Conservation (phyloP, 2,329 filamentous ascomycete genomes). For the Calonectria honghensis region DNA sequence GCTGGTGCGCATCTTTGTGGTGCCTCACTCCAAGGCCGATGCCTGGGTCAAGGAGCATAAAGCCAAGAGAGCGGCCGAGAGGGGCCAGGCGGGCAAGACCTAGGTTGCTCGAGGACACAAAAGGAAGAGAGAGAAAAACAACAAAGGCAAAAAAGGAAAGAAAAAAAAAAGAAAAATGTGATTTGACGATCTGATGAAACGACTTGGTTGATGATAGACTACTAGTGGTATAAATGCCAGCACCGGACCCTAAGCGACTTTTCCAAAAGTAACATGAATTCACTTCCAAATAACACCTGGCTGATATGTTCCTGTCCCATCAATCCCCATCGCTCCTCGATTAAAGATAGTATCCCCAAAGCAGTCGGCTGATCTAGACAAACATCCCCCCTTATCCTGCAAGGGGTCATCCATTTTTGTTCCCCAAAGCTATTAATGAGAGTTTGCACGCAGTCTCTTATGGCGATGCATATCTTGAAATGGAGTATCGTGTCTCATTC, state of each 20-base stretch:
- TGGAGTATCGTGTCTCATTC: background rate
- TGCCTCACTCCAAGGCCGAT: slow-evolving; percentile 81
- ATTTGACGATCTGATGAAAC: slow-evolving; percentile 35
- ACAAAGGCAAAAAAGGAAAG: slow-evolving; percentile 23
- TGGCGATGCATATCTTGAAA: slow-evolving; percentile 45
- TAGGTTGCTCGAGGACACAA: background rate
- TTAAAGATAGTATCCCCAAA: slow-evolving; percentile 21
- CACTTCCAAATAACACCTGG: slow-evolving; percentile 26
- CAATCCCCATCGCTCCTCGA: background rate
- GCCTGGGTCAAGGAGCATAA: slow-evolving; percentile 93
- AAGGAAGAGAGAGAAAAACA: slow-evolving; percentile 29
- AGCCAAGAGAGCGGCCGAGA: slow-evolving; percentile 77
- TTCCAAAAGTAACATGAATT: slow-evolving; percentile 10
- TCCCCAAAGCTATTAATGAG: slow-evolving; percentile 32
- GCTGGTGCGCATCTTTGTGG: slow-evolving; percentile 86
- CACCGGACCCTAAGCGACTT: slow-evolving; percentile 16
- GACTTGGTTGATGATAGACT: slow-evolving; percentile 33
- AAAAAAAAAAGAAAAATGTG: slow-evolving; percentile 26
- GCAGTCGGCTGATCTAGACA: background rate
- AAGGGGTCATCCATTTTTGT: background rate
- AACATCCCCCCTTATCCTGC: background rate
- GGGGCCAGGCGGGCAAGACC: slow-evolving; percentile 49
- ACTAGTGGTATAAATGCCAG: slow-evolving; percentile 37
- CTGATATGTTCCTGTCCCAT: slow-evolving; percentile 10
- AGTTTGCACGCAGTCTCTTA: slow-evolving; percentile 50